Evolutionary conservation across 1,139 yeast genomes (phyloP), one percentile per base, ranked within the genome.

Genomic region (Citeromyces hawaiiensis): DNA sequence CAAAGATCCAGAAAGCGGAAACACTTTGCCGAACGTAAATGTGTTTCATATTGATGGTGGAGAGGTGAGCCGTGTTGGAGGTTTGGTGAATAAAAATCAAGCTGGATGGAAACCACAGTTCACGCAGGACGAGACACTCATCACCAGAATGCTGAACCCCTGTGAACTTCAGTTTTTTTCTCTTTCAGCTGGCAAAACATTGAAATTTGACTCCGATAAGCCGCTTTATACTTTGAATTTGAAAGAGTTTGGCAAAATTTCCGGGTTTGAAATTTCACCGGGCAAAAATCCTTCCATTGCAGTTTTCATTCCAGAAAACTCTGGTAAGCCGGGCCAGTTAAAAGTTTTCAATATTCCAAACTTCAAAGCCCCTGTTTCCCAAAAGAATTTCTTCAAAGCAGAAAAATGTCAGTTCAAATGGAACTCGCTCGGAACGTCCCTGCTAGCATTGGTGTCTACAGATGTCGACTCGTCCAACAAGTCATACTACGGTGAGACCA

Each of bases 401-500:
- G 98, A 93, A 56, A 76, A 82, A 51, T 93, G 96, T 59, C 81
- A 75, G 50, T 73, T 91, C 65, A 81, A 76, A 57, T 93, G 99
- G 99, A 93, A 93, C 60, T 71, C 78, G 36, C 70, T 87, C 48
- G 99, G 98, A 42, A 93, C 97, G 45, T 94, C 97, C 9, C 69
- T 91, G 48, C 67, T 93, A 54, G 96, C 95, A 42, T 72, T 88
- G 52, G 94, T 96, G 8, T 83, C 94, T 40, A 91, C 97, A 19
- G 98, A 91, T 60, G 95, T 91, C 50, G 98, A 93, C 62, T 72
- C 93, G 37, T 73, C 94, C 19, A 94, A 94, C 59, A 80, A 91
- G 65, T 82, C 94, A 2, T 93, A 93, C 64, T 93, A 93, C 56
- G 99, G 99, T 46, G 97, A 93, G 65, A 85, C 95, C 41, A 87